phyloP scores from a whole-genome alignment of 169 alveolate genomes.

The Theileria parva region DNA sequence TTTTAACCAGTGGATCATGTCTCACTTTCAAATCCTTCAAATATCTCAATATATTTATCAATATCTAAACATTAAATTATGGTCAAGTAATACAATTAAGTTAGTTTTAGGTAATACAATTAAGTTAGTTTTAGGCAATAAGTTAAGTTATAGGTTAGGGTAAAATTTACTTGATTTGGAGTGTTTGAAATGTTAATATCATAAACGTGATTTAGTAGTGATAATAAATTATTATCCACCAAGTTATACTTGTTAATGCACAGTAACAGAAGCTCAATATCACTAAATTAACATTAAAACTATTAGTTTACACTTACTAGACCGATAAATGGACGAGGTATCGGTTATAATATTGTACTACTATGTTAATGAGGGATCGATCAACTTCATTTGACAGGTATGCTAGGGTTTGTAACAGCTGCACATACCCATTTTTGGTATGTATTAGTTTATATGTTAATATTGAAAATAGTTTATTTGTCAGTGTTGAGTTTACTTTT shows the following conservation, averaged over 20 bases:
- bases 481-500: not conserved
- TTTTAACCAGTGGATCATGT: constrained; percentile 39
- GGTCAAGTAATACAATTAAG: not conserved
- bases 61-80: not conserved
- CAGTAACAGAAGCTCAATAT: constrained; percentile 3
- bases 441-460: not conserved
- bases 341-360: not conserved
- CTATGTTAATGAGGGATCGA: not conserved
- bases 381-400: not conserved
- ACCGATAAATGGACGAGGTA: not conserved
- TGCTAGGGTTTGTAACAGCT: not conserved
- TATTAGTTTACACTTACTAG: not conserved
- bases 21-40: constrained; percentile 30
- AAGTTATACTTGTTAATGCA: not conserved
- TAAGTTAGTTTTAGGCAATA: too few species aligned
- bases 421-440: not conserved
- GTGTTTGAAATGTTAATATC: not conserved
- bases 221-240: not conserved
- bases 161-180: not conserved
- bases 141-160: not conserved
- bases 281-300: not conserved
- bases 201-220: not conserved
- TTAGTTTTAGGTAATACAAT: too few species aligned
- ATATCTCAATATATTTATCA: constrained; percentile 16
- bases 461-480: not conserved